Base-by-base conservation (phyloP, 495 filamentous ascomycete genomes). In the Chaetomium tenue region DNA sequence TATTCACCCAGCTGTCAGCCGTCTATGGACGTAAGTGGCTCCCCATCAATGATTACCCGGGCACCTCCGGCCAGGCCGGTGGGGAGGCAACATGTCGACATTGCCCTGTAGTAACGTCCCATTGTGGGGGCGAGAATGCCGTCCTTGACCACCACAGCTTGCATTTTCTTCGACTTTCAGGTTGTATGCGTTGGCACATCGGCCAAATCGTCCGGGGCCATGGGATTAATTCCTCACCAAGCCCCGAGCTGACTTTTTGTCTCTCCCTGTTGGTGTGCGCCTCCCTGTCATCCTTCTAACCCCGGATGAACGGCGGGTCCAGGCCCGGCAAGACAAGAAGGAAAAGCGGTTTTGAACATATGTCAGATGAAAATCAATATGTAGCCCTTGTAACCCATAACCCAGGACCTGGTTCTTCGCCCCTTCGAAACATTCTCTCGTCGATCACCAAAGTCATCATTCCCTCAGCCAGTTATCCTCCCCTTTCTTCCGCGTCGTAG, bases 291-390 rank as follows among this genome's bases (percentile, higher is more conserved):
- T 59, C 40, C 57, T 48, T 9, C 42, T 28, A 12, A 20, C 33
- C 42, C 42, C 42, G 57, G 57, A 59, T 59, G 33, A 37, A 37
- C 42, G 18, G 2, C 57, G 40, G 57, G 57, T 23, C 57, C 57
- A 59, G 16, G 40, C 57, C 55, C 37, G 23, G 20, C 2, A 53
- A 22, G 13, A 3, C 7, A 59, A 12, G 22, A n/a, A 15, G 23
- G 13, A n/a, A 13, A 54, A 51, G 4, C 4, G 33, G 46, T 23
- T 23, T 37, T 40, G 40, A 56, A 57, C 23, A 39, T 16, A 54
- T 53, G 30, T 22, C 22, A 60, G 59, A 11, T 54, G 59, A 46
- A 58, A 62, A 61, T 59, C 56, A 58, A 63, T 66, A 62, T 59
- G 46, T 47, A 66, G 52, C 28, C 28, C 28, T 30, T 30, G 33